Evolutionary conservation across 345 rosid species (phyloP), one percentile per base, ranked within the genome.

Genomic region (Citrus cavaleriei): DNA sequence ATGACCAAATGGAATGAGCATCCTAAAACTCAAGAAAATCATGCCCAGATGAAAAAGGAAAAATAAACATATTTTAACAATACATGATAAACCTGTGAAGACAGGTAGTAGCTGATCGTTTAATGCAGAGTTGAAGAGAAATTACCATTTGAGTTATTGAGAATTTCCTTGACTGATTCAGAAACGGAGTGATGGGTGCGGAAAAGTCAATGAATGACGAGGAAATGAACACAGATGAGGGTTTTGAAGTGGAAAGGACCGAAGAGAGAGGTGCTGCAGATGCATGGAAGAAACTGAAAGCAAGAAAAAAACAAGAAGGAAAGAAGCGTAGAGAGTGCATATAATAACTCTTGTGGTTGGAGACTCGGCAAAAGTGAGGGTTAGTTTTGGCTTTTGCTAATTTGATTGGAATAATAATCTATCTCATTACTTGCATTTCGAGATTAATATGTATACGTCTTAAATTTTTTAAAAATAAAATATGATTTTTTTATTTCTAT

Each of bases 41-140:
- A 67, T 37, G 49, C 68, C 76, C 55, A 72, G 82, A 83, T 79
- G 57, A 58, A 67, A 83, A 51, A 70, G 37, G 5, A 83, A 37
- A 70, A 12, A 46, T n/a, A 14, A 35, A 78, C 7, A 38, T 27
- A 5, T 37, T 18, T 12, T 6, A 68, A 35, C 22, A 70, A 12
- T 46, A 30, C 19, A 24, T 37, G 18, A 68, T 35, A 34, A 66
- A 77, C 12, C 16, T 10, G 38, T 12, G 28, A 24, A 4, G 67
- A 54, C 38, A 62, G 66, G 28, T 58, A 64, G 35, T 10, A 63
- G 49, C 46, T 63, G 27, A 61, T 27, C 40, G 67, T 21, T 38
- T 69, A 74, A 70, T n/a, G 61, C 10, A 60, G 55, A 66, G 40
- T 67, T 34, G 28, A 19, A 42, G 34, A 69, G 58, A 67, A 74